Conservation (phyloP, 495 filamentous ascomycete species). For the Beverwykella pulmonaria region DNA sequence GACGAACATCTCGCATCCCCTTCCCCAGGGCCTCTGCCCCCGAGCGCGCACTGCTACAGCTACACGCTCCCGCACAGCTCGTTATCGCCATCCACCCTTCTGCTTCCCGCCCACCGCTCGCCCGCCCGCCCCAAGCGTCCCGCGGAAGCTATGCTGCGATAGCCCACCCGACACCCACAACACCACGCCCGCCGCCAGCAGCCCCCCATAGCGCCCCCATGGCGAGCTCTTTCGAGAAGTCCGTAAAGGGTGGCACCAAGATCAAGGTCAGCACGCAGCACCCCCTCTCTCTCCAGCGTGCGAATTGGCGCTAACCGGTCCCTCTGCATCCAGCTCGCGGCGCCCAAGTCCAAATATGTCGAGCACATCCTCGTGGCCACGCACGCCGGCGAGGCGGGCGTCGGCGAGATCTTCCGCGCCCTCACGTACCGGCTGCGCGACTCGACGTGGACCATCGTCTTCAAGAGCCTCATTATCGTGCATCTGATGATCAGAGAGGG, state of each 20-base stretch:
- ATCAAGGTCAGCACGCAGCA: conserved; percentile 68
- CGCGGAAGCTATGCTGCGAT: conserved; percentile 13
- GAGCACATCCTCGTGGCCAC: conserved; percentile 97
- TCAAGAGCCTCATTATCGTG: conserved; percentile 93
- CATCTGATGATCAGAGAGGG: conserved; percentile 98
- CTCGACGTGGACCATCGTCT: conserved; percentile 95
- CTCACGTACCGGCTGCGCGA: conserved; percentile 86
- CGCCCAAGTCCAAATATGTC: conserved; percentile 99
- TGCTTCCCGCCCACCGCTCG: conserved; percentile 21
- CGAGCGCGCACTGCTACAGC: not conserved
- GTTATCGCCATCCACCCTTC: not conserved
- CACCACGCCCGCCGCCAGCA: conserved; percentile 1
- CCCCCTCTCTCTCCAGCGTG: not conserved
- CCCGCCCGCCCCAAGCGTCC: conserved; percentile 20
- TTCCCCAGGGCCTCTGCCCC: not conserved
- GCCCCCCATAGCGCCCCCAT: conserved; percentile 27
- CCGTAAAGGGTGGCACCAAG: conserved; percentile 54
- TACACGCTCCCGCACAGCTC: not conserved
- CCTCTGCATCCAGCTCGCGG: conserved; percentile 67
- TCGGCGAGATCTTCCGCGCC: conserved; percentile 93
- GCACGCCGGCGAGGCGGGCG: conserved; percentile 90
- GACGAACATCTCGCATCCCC: not conserved
- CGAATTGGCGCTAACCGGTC: conserved; percentile 7
- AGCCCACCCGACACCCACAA: conserved; percentile 11
- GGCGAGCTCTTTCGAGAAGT: conserved; percentile 53